phyloP scores from a whole-genome alignment of 1,284 basidiomycete genomes.

The Ustilago bromivora region DNA sequence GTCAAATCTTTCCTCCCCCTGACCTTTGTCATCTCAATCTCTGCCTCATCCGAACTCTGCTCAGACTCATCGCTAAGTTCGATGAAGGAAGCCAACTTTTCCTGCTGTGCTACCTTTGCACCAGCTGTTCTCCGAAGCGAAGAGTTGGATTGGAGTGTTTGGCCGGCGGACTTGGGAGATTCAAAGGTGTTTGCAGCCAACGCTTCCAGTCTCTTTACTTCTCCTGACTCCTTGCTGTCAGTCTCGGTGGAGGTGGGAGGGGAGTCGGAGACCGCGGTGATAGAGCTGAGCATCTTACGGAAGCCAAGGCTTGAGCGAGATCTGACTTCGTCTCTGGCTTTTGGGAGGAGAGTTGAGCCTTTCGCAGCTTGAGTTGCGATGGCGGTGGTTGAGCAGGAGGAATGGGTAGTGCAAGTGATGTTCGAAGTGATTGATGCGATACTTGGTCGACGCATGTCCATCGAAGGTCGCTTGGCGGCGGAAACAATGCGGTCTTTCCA shows the following conservation, averaged over 20 bases:
- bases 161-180: neutral
- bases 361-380: neutral
- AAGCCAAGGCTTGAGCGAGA: slow-evolving; percentile 30
- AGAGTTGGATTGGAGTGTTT: neutral
- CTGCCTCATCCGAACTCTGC: slow-evolving; percentile 4
- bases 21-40: neutral
- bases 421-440: slow-evolving; percentile 13
- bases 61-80: neutral
- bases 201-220: slow-evolving; percentile 16
- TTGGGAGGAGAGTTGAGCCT: neutral
- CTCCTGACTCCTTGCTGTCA: neutral
- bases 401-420: slow-evolving; percentile 9
- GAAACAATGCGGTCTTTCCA: slow-evolving; percentile 36
- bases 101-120: neutral
- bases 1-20: slow-evolving; percentile 32
- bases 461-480: slow-evolving; percentile 10
- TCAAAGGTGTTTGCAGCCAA: slow-evolving; percentile 31
- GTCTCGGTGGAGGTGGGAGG: neutral
- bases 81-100: neutral
- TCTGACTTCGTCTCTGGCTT: slow-evolving; percentile 1
- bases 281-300: slow-evolving; percentile 26
- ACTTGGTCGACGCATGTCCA: slow-evolving; percentile 31
- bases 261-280: slow-evolving; percentile 1
- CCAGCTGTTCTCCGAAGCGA: neutral
- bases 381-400: neutral